phyloP scores from a whole-genome alignment of 768 basidiomycete species.

The Pisolithus microcarpus region DNA sequence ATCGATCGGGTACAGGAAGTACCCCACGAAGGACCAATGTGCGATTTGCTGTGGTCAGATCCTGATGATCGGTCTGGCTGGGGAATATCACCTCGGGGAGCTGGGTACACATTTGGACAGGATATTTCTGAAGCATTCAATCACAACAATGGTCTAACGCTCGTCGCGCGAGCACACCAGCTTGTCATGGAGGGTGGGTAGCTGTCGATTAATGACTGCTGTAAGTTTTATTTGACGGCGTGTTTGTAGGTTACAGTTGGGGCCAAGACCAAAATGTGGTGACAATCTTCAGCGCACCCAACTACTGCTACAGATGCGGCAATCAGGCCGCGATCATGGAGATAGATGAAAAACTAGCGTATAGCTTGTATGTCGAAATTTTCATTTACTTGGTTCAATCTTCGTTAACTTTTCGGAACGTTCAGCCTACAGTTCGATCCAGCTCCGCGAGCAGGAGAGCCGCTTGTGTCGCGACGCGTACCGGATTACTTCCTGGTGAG shows the following conservation, averaged over 20 bases:
- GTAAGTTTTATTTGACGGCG: slow-evolving; percentile 5
- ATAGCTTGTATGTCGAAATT: slow-evolving; percentile 67
- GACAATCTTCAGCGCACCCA: slow-evolving; percentile 98
- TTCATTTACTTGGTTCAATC: slow-evolving; percentile 2
- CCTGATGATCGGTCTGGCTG: slow-evolving; percentile 99
- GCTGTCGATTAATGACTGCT: background rate
- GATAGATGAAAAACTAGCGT: slow-evolving; percentile 96
- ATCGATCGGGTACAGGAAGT: slow-evolving; percentile 99
- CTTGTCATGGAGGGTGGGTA: slow-evolving; percentile 91
- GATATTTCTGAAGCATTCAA: slow-evolving; percentile 99
- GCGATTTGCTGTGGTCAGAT: slow-evolving; percentile 98
- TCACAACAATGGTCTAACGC: slow-evolving; percentile 96
- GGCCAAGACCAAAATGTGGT: slow-evolving; percentile 99
- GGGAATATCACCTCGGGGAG: slow-evolving; percentile 98
- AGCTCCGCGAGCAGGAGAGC: slow-evolving; percentile 96
- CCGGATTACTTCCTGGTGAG: slow-evolving; percentile 90
- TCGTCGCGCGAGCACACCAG: slow-evolving; percentile 92
- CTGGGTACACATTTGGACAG: slow-evolving; percentile 98
- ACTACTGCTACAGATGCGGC: slow-evolving; percentile 99
- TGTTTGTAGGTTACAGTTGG: slow-evolving; percentile 77
- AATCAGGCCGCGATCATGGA: slow-evolving; percentile 99
- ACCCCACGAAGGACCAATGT: slow-evolving; percentile 99
- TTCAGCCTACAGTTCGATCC: slow-evolving; percentile 98
- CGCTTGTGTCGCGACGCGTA: slow-evolving; percentile 91
- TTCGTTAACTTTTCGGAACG: slow-evolving; percentile 1